Base-by-base conservation (phyloP, 139 green algal species). In the Spirogloea muscicola region DNA sequence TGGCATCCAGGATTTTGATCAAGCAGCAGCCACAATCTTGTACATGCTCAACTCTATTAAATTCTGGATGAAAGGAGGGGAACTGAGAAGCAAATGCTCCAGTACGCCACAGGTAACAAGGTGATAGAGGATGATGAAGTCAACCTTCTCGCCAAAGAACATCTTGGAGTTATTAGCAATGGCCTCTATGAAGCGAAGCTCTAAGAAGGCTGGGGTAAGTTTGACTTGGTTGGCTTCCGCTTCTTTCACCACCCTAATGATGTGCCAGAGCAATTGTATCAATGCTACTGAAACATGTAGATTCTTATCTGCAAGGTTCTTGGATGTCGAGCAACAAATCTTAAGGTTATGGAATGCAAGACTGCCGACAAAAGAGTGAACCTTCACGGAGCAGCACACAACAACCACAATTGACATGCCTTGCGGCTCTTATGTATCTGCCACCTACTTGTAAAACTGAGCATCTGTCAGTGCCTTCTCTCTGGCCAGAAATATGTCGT, bases 121-220 rank as follows among this genome's bases (percentile, higher is more conserved):
- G 43, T 10, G 43, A 13, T 10, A 13, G 43, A 13, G 43, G 43
- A 51, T 10, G 43, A 13, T 51, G 10, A 51, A 51, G 43, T n/a
- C n/a, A 27, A 81, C 73, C 38, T 83, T 85, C 10, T 84, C 68
- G 0, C 83, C 83, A 83, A 86, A 87, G 70, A 84, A 86, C 0
- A 87, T 79, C 72, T 86, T 87, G 58, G 80, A 84, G 58, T 86
- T 86, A 70, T 85, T 85, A 16, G 76, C 48, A 6, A 88, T 59
- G 38, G 78, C 80, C 70, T 83, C 52, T 2, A 88, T 85, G 61
- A 85, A 82, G 2, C 46, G n/a, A 4, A 80, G 59, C 77, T 88
- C 81, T 27, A 88, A 70, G 67, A 74, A 87, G 40, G 82, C 66
- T 0, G 76, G 70, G 3, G 84, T 88, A 40, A 88, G 71, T 68